Evolutionary conservation across 768 basidiomycete species (phyloP).

Genomic region (Mycena epipterygia): DNA sequence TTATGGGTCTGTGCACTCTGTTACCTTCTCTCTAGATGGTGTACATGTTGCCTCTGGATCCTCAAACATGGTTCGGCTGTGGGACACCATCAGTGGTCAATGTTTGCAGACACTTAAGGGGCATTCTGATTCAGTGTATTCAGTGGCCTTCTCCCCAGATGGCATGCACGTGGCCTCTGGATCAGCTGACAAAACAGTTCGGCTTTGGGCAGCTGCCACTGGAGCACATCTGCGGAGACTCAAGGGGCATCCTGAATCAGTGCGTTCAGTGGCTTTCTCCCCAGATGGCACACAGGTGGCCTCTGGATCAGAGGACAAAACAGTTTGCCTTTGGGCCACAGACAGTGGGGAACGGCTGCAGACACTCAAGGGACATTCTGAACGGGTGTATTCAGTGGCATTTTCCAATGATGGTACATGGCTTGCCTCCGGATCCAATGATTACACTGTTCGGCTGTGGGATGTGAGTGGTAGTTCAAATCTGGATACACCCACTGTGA

Average conservation of each 20-base stretch:
- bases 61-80: neutral
- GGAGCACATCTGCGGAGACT: neutral
- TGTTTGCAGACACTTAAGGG: neutral
- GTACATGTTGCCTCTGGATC: neutral
- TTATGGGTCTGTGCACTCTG: neutral
- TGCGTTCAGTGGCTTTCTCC: neutral
- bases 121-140: neutral
- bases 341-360: neutral
- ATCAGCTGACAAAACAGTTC: neutral
- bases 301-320: neutral
- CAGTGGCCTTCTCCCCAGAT: slow-evolving; percentile 4
- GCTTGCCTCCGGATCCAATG: neutral
- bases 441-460: neutral
- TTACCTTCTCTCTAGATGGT: neutral
- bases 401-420: neutral
- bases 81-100: neutral
- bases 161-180: neutral
- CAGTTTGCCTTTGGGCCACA: neutral
- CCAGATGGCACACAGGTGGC: neutral
- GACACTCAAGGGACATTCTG: neutral
- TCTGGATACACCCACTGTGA: neutral
- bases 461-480: neutral
- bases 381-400: neutral
- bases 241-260: neutral
- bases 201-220: neutral